A percentile compares a stretch with the other conserved stretches of the same genome.
phyloP scores from a whole-genome alignment of 2,329 filamentous ascomycete species.

The Penicillium sp. region DNA sequence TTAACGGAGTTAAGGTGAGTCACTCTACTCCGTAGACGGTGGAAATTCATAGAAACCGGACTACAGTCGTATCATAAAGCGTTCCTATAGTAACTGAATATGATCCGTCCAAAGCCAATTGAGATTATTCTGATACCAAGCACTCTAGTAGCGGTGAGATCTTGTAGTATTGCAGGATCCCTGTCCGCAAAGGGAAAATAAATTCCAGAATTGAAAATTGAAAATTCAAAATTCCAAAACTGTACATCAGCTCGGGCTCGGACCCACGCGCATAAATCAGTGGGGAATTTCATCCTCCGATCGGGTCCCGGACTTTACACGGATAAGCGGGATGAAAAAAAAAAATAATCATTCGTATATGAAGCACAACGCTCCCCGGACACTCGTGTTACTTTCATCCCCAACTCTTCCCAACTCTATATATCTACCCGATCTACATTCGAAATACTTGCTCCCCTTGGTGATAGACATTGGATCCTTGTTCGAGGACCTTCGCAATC shows the following conservation, averaged over 20 bases:
- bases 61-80: too few species aligned
- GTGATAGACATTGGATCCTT: neutral
- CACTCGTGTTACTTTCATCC: neutral
- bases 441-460: neutral
- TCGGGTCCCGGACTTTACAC: slow-evolving; percentile 16
- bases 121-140: too few species aligned
- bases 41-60: too few species aligned
- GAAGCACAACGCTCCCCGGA: neutral
- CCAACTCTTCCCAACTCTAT: neutral
- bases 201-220: neutral
- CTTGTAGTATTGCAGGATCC: neutral
- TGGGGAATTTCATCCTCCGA: slow-evolving; percentile 14
- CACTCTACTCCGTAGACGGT: too few species aligned
- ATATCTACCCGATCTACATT: too few species aligned
- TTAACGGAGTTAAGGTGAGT: too few species aligned
- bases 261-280: slow-evolving; percentile 11
- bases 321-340: slow-evolving; percentile 8
- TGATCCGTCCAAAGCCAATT: too few species aligned
- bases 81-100: too few species aligned
- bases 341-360: slow-evolving; percentile 1
- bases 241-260: slow-evolving; percentile 13
- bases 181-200: neutral
- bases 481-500: slow-evolving; percentile 3
- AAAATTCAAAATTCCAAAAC: neutral
- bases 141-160: neutral